These are phyloP conservation scores for Lachancea mirantina DNA, from an alignment of 805 yeast species.

Conservation along the genomic window DNA sequence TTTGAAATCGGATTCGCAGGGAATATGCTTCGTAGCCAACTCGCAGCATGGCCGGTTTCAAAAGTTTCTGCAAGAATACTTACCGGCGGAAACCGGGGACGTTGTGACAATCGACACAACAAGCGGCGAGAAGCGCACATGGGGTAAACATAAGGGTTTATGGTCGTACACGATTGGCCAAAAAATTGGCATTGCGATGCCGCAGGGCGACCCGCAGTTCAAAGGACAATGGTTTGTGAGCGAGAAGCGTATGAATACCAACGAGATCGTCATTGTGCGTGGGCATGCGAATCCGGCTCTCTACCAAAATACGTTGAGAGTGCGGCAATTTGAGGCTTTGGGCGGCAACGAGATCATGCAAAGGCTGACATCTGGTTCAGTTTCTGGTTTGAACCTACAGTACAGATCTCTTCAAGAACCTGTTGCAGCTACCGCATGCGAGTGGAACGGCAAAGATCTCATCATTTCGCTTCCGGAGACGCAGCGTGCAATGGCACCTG, in stretches of 20 bases:
- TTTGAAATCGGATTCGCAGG: conserved; percentile 87
- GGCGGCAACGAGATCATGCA: conserved; percentile 3
- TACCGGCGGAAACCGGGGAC: conserved; percentile 68
- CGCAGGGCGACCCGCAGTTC: conserved; percentile 74
- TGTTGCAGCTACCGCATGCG: conserved; percentile 29
- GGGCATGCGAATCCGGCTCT: conserved; percentile 58
- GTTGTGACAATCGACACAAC: conserved; percentile 41
- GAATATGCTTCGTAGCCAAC: conserved; percentile 78
- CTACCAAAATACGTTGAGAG: conserved; percentile 38
- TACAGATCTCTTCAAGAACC: conserved; percentile 70
- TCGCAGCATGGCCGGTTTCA: conserved; percentile 58
- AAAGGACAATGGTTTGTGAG: conserved; percentile 84
- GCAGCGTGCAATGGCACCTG: conserved; percentile 79
- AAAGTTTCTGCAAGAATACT: conserved; percentile 66
- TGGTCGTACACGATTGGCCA: conserved; percentile 98
- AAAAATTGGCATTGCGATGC: conserved; percentile 62
- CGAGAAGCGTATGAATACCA: conserved; percentile 54
- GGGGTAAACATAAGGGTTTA: conserved; percentile 80
- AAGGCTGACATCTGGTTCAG: too few relatives aligned
- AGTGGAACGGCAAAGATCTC: conserved; percentile 14
- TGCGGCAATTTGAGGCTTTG: conserved; percentile 32
- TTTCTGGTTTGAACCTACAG: conserved; percentile 33
- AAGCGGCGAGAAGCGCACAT: conserved; percentile 57
- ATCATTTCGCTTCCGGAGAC: conserved; percentile 36
- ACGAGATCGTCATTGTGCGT: conserved; percentile 72